Evolutionary conservation across 1,284 basidiomycete species (phyloP).

Genomic region (Exobasidium cylindrosporum): DNA sequence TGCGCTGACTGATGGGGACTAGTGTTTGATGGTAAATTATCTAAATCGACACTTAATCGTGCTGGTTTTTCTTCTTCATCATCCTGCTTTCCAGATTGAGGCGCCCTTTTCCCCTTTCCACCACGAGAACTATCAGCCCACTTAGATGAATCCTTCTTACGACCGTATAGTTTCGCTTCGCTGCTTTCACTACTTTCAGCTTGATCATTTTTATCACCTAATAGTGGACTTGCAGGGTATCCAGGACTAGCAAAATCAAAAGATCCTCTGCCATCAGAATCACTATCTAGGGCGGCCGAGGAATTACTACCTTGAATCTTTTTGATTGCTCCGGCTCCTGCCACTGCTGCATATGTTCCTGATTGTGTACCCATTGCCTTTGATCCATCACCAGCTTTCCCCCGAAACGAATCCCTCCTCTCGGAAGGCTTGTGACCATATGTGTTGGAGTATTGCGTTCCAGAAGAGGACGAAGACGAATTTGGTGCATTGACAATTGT

Average conservation of each 20-base stretch:
- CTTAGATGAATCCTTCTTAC: neutral
- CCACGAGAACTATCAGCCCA: conserved; percentile 8
- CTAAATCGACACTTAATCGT: conserved; percentile 38
- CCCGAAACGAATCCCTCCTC: conserved; percentile 32
- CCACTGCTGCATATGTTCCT: conserved; percentile 26
- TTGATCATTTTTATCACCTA: conserved; percentile 4
- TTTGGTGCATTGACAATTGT: conserved; percentile 15
- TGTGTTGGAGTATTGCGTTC: neutral
- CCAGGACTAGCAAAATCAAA: neutral
- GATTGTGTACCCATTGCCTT: conserved; percentile 27
- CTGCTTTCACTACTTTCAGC: neutral
- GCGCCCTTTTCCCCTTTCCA: neutral
- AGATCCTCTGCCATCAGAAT: conserved; percentile 17
- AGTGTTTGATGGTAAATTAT: conserved; percentile 44
- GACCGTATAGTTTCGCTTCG: neutral
- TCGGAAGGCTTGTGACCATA: conserved; percentile 18
- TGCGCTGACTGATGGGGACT: conserved; percentile 8
- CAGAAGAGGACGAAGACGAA: neutral
- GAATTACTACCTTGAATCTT: conserved; percentile 31
- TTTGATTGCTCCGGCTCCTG: conserved; percentile 11
- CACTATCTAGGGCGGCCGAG: conserved; percentile 24
- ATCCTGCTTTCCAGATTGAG: too few relatives aligned
- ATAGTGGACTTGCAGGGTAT: neutral
- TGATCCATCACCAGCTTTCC: conserved; percentile 32
- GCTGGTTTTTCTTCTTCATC: neutral